Evolutionary conservation across 2,329 filamentous ascomycete genomes (phyloP), one percentile per base, ranked within the genome.

Genomic region (Beauveria sp.): DNA sequence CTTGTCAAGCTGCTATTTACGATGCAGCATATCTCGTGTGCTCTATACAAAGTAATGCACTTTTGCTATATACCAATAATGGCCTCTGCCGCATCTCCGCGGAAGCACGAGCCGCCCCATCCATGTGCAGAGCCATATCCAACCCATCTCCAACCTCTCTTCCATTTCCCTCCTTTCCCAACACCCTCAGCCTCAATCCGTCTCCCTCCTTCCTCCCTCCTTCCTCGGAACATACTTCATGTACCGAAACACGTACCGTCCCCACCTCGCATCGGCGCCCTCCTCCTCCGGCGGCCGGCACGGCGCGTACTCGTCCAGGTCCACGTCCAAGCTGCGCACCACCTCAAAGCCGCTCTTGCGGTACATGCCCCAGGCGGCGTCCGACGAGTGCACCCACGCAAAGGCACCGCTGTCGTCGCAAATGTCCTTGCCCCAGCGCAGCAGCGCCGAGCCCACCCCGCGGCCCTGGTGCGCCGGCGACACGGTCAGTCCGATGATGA

Each of bases 351-450:
- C 72, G 34, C 65, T 64, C 63, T 69, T 71, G 42, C 65, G 65
- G 46, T 72, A 75, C 60, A 70, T 64, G n/a, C 31, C 57, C 66
- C 67, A 71, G 1, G 66, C 71, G 6, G 65, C 66, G 61, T 73
- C 71, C 7, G 72, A 75, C 18, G 73, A 70, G 62, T 74, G 71
- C 52, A 73, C 73, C 73, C 73, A 75, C 40, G 67, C 69, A 48
- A 74, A 71, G 9, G 68, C 68, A 3, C 66, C 64, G 34, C 67
- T 58, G 6, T 66, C 57, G 51, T 75, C 72, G 54, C 70, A 71
- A 6, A 68, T 65, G 14, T 65, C 54, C 5, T 69, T 72, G 24
- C 73, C 74, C 68, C 69, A 73, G 31, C 64, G 64, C 24, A 76
- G 61, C 43, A 76, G 67, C 34, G 67, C 69, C 0, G 67, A 67